A percentile compares a stretch with the other conserved stretches of the same genome.
These are phyloP conservation scores for Aspergillus eucalypticola DNA, from an alignment of 2,329 filamentous ascomycete genomes.

Conservation along the genomic window DNA sequence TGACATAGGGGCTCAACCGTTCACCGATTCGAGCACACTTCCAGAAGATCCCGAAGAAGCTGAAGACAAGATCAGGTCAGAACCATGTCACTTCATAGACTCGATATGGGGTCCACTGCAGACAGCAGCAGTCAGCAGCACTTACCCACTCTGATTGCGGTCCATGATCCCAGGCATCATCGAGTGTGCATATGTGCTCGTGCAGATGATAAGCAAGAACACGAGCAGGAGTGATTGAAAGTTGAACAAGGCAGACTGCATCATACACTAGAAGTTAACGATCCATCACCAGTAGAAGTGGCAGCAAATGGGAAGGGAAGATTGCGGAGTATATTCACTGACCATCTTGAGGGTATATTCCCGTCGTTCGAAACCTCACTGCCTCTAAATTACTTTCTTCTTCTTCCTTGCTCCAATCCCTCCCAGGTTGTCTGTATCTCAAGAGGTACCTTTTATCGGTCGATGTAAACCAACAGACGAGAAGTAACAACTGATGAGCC, in stretches of 20 bases:
- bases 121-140: conserved; percentile 8
- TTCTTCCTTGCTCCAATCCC: background rate
- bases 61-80: conserved; percentile 33
- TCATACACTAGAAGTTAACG: background rate
- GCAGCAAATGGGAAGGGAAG: background rate
- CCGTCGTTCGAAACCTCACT: background rate
- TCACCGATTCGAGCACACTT: conserved; percentile 93
- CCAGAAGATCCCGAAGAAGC: conserved; percentile 86
- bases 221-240: conserved; percentile 96
- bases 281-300: background rate
- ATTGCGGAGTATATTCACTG: conserved; percentile 17
- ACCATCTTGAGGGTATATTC: conserved; percentile 31
- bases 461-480: no score
- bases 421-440: no score
- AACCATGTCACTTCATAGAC: background rate
- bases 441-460: no score
- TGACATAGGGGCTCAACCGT: conserved; percentile 90
- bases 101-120: background rate
- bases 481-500: background rate
- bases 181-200: conserved; percentile 88
- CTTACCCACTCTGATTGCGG: conserved; percentile 85
- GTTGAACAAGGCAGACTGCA: conserved; percentile 93
- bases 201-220: conserved; percentile 92
- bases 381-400: background rate
- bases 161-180: conserved; percentile 89